Base-by-base conservation (phyloP, 495 filamentous ascomycete genomes). In the Aspergillus carlsbadensis region DNA sequence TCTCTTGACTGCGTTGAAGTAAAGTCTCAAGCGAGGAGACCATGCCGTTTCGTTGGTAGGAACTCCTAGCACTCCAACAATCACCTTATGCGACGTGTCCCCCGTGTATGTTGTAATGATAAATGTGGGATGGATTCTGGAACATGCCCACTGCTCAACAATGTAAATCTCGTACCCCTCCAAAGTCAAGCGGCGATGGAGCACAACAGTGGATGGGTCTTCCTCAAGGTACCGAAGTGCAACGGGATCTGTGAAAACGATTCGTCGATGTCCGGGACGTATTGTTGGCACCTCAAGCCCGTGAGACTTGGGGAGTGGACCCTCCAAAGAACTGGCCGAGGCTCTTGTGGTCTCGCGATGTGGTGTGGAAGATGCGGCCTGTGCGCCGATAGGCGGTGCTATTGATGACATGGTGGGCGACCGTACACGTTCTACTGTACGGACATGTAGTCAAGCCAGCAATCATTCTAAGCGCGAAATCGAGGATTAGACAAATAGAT, bases 141-240 rank as follows among this genome's bases (percentile, higher is more conserved):
- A 96, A 69, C 91, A 96, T 10, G 90, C 91, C 95, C 94, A 98
- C 82, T 98, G 94, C 70, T 98, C 94, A 54, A 98, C 92, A 34
- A 98, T 71, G 73, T 98, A 98, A 46, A 93, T 75, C 66, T 97
- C 92, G 67, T 97, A 98, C 55, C 95, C 95, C 44, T 84, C 70
- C 18, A 98, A 80, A 29, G 77, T 72, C 44, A 75, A 72, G 43
- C 84, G 82, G 26, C 88, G 87, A 56, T 90, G 81, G 10, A 96
- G 78, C 13, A 96, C 86, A 4, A 78, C 81, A 2, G 90, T 90
- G 0, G 83, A 84, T 1, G 89, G 77, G 54, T 98, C 94, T 58
- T 92, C 88, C 79, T 96, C 91, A 13, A 98, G 82, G 64, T 95
- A 98, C 60, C 88, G 83, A 61, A 91, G 84, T 37, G 88, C 88